Base-by-base conservation (phyloP, 2,329 filamentous ascomycete genomes). In the Lojkania enalia region DNA sequence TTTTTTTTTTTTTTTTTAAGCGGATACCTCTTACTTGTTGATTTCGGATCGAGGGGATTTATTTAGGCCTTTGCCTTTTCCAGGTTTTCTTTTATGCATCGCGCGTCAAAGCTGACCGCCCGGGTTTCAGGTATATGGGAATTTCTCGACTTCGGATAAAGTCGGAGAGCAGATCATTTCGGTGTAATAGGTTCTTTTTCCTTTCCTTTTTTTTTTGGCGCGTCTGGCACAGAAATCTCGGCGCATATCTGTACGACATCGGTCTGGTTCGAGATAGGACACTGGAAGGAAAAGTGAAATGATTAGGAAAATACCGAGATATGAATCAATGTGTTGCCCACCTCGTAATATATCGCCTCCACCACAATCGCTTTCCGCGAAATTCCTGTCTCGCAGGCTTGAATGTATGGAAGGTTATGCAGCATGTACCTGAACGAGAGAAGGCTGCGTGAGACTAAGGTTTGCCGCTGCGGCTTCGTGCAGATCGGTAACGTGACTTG, bases 11-110 rank as follows among this genome's bases (percentile, higher is more conserved):
- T 20, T 47, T 49, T 54, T 43, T 48, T 51, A 33, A 46, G 62
- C 58, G 61, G 54, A 68, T 68, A 68, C 63, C 62, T 69, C 46
- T 62, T 61, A 54, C 44, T 57, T 47, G 52, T 48, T 50, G 38
- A 49, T 33, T 43, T 44, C 32, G 51, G 42, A 49, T 48, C 58
- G 49, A n/a, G 41, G 42, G 39, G 38, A n/a, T 20, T 44, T 35
- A 52, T 41, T 46, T 36, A 39, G 46, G 44, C 30, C 45, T 44
- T 46, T 48, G 25, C 31, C 33, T 43, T 49, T 54, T 44, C 39
- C n/a, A 29, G 35, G 39, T 7, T 32, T 14, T 46, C 41, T 20
- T 47, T 49, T 41, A 53, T 56, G 54, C 57, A 58, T 56, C 43
- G 53, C 51, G 48, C 41, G 49, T 55, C 52, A 51, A 39, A 40